Evolutionary conservation across 495 filamentous ascomycete genomes (phyloP), one percentile per base, ranked within the genome.

Genomic region (Parathielavia hyrcaniae): DNA sequence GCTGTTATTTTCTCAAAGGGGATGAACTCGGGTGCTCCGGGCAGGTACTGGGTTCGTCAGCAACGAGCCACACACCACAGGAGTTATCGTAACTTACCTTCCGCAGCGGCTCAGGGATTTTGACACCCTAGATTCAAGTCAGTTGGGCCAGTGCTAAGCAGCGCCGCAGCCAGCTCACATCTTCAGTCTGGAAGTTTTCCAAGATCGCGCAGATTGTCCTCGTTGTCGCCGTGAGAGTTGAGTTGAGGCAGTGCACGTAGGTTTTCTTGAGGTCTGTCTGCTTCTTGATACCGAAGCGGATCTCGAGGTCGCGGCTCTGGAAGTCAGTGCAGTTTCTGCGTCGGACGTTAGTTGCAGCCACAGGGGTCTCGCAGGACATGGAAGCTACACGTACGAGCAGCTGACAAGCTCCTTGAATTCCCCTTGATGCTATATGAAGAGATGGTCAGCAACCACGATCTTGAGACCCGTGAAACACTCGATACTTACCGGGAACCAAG

Each of bases 351-450:
- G 44, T 43, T 30, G 17, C 22, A 13, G 6, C 4, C 40, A 19
- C 13, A 23, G 17, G 39, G 20, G 1, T 1, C 14, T 26, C 7
- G 16, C 9, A 22, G 5, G 5, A 22, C 2, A 13, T 4, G 22
- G 0, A 39, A n/a, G 30, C 14, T 32, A 17, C 16, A 65, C 60
- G 54, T 48, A 65, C 55, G 87, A 91, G 78, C 90, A 95, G 23
- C 90, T 95, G 41, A 98, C 92, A 14, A 97, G 80, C 71, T 96
- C 91, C 74, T 97, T 98, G 81, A 96, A 97, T 71, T 97, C 95
- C 59, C 88, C 85, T 60, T 70, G 68, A 43, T 72, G 66, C 54
- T 53, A 19, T 16, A 32, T 4, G 1, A 20, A 44, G 35, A 20
- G 19, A 1, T 23, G 16, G 47, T 59, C 23, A 56, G 48, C 35